Percentiles rank a stretch among this genome's conserved stretches.
Conservation (phyloP, 352 stramenopile genomes). For the Nothophytophthora sp. region DNA sequence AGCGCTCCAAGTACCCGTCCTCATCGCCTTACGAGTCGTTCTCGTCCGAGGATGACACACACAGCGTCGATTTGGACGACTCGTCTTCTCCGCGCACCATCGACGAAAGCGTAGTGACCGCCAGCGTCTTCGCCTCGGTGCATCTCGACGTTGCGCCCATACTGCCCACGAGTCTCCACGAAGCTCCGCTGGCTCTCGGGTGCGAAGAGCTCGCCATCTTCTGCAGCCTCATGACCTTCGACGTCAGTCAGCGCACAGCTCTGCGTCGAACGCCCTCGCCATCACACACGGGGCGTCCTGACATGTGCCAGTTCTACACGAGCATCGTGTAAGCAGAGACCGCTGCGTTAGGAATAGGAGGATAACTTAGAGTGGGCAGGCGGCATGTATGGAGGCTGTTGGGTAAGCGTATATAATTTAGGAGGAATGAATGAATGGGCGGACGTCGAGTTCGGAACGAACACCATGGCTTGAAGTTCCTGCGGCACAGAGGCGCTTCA, state of each 20-base stretch:
- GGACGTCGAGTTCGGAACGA: neutral
- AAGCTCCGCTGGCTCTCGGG: slow-evolving; percentile 56
- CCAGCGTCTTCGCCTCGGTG: slow-evolving; percentile 18
- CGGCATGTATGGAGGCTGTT: neutral
- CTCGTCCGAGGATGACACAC: slow-evolving; percentile 40
- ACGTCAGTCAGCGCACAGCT: slow-evolving; percentile 31
- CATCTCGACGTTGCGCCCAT: slow-evolving; percentile 19
- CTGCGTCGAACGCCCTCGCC: slow-evolving; percentile 8
- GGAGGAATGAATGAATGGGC: neutral
- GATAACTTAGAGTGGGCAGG: slow-evolving; percentile 4
- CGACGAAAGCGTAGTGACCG: slow-evolving; percentile 35
- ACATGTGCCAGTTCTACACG: slow-evolving; percentile 34
- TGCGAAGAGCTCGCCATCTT: slow-evolving; percentile 80
- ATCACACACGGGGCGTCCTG: slow-evolving; percentile 4
- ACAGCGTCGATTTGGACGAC: slow-evolving; percentile 23
- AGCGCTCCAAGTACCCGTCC: slow-evolving; percentile 29
- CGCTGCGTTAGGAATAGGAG: slow-evolving; percentile 1
- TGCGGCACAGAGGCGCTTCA: too few relatives aligned
- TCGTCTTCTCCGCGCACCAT: slow-evolving; percentile 57
- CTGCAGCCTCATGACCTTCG: slow-evolving; percentile 78
- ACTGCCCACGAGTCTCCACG: slow-evolving; percentile 60
- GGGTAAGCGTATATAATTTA: neutral
- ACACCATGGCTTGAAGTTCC: too few relatives aligned
- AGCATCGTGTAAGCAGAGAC: slow-evolving; percentile 29
- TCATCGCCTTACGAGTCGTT: slow-evolving; percentile 41